phyloP scores from a whole-genome alignment of 805 yeast genomes.

The Kregervanrija delftensis region DNA sequence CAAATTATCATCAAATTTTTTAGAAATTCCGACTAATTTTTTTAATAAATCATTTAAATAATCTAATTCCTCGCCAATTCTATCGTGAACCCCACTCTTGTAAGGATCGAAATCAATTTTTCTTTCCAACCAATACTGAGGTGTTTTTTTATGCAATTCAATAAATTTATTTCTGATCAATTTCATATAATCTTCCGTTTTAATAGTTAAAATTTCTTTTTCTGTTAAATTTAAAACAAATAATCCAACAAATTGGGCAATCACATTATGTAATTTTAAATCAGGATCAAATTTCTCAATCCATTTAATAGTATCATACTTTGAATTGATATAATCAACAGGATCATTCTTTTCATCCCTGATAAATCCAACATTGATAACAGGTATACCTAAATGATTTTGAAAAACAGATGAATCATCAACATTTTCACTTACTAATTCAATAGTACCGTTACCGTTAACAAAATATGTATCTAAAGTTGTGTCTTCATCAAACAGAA shows the following conservation, averaged over 20 bases:
- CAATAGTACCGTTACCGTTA: constrained; percentile 29
- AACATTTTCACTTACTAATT: constrained; percentile 38
- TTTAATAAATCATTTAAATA: constrained; percentile 19
- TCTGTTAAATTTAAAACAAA: constrained; percentile 48
- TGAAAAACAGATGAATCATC: constrained; percentile 57
- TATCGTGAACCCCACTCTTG: constrained; percentile 7
- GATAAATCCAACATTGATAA: constrained; percentile 42
- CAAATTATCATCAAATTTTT: constrained; percentile 16
- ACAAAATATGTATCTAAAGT: constrained; percentile 46
- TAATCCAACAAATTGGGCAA: constrained; percentile 56
- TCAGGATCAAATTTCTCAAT: constrained; percentile 40
- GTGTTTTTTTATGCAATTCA: constrained; percentile 16
- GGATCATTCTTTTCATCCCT: constrained; percentile 35
- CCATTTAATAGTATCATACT: constrained; percentile 54
- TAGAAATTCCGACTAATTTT: constrained; percentile 8
- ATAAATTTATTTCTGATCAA: constrained; percentile 34
- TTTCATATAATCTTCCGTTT: constrained; percentile 40
- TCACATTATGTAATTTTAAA: constrained; percentile 44
- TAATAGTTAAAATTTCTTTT: constrained; percentile 46
- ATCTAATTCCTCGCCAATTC: constrained; percentile 30
- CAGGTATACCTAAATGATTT: constrained; percentile 61
- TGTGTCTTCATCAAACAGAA: constrained; percentile 34
- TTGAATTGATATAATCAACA: constrained; percentile 51
- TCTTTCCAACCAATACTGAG: constrained; percentile 25
- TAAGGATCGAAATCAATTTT: constrained; percentile 7